These are phyloP conservation scores for Eleusine indica DNA, from an alignment of 176 grass and related monocot species.

Conservation along the genomic window DNA sequence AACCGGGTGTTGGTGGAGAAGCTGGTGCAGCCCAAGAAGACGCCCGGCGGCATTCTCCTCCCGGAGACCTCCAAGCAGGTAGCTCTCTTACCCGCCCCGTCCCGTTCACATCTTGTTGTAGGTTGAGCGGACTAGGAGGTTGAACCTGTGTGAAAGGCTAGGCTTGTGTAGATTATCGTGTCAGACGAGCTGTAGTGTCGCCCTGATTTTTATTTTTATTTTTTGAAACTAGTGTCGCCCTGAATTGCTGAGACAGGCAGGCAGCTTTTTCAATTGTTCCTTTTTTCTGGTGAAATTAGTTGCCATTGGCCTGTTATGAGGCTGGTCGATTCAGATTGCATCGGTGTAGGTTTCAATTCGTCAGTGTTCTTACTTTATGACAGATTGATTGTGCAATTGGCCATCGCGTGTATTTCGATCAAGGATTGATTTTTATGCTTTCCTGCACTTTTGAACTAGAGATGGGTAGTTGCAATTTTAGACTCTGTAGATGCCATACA, in stretches of 20 bases:
- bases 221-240: background rate
- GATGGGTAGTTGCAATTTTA: background rate
- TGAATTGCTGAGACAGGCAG: background rate
- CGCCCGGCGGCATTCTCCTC: conserved; percentile 77
- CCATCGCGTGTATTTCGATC: background rate
- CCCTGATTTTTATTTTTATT: background rate
- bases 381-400: background rate
- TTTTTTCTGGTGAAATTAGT: background rate
- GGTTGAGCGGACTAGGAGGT: background rate
- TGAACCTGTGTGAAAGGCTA: background rate
- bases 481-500: background rate
- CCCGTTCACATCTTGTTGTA: background rate
- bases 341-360: background rate
- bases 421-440: background rate
- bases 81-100: background rate
- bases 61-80: conserved; percentile 95
- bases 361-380: background rate
- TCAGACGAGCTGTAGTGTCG: background rate
- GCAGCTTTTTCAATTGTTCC: background rate
- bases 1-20: conserved; percentile 92
- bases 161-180: background rate
- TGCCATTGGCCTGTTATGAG: background rate
- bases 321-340: background rate
- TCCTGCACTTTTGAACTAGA: background rate
- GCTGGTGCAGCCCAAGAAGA: conserved; percentile 86